phyloP scores from a whole-genome alignment of 1,284 basidiomycete species.

The Chalciporus sp. region DNA sequence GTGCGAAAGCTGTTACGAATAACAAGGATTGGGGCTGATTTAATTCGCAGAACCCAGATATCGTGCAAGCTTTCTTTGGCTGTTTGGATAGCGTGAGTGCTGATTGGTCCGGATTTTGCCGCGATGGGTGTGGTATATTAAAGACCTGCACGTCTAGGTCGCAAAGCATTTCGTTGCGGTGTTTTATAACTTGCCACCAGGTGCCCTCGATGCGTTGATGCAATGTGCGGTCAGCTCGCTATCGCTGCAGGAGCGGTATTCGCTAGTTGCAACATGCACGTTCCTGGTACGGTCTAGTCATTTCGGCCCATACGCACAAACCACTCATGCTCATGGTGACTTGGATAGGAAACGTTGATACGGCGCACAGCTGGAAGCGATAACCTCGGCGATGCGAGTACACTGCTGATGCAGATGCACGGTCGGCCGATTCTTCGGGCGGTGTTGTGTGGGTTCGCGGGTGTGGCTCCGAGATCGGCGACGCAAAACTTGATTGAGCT shows the following conservation, averaged over 20 bases:
- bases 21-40: conserved; percentile 9
- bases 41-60: conserved; percentile 72
- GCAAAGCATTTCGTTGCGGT: conserved; percentile 73
- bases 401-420: conserved; percentile 56
- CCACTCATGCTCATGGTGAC: background rate
- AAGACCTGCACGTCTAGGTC: conserved; percentile 44
- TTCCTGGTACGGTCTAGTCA: conserved; percentile 66
- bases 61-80: conserved; percentile 85
- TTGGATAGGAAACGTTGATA: conserved; percentile 57
- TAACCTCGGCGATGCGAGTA: conserved; percentile 51
- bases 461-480: conserved; percentile 80
- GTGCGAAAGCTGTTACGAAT: conserved; percentile 43
- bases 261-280: conserved; percentile 77
- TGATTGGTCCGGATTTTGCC: background rate
- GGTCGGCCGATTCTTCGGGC: conserved; percentile 74
- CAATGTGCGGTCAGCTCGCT: conserved; percentile 73
- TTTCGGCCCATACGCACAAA: background rate
- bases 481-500: conserved; percentile 83
- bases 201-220: conserved; percentile 71
- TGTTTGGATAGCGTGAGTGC: conserved; percentile 69
- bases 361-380: conserved; percentile 60
- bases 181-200: conserved; percentile 69
- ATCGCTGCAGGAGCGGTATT: conserved; percentile 83
- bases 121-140: background rate
- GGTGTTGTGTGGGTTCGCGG: conserved; percentile 76